phyloP scores from a whole-genome alignment of 306 rosid genomes.

The Cucumis cinereus region DNA sequence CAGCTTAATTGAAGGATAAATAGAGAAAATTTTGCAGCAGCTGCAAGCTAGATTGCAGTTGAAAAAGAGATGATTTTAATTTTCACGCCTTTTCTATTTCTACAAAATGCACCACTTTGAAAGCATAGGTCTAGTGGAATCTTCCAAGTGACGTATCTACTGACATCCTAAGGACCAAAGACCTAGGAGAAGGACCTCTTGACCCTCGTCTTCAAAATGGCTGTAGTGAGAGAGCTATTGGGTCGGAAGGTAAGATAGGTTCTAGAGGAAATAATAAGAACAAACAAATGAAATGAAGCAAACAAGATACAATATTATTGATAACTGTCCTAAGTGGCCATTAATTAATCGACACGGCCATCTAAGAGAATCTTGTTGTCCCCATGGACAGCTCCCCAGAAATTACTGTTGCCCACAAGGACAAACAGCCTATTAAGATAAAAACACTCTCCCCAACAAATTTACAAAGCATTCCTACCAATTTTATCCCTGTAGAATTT shows the following conservation, averaged over 20 bases:
- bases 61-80: neutral
- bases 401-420: neutral
- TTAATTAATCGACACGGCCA: neutral
- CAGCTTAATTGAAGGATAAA: neutral
- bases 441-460: neutral
- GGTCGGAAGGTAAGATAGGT: neutral
- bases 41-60: neutral
- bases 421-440: too few relatives aligned
- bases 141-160: neutral
- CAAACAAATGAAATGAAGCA: neutral
- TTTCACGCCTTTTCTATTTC: neutral
- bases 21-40: neutral
- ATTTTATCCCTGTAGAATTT: neutral
- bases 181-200: neutral
- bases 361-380: neutral
- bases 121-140: neutral
- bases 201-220: neutral
- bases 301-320: neutral
- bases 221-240: neutral
- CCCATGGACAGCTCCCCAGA: neutral
- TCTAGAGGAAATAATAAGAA: neutral
- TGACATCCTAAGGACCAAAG: neutral
- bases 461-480: neutral
- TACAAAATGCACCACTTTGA: neutral
- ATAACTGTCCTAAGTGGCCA: neutral